Percentiles rank a stretch among this genome's conserved stretches.
These are phyloP conservation scores for Jatropha curcas DNA, from an alignment of 345 rosid species.

Conservation along the genomic window DNA sequence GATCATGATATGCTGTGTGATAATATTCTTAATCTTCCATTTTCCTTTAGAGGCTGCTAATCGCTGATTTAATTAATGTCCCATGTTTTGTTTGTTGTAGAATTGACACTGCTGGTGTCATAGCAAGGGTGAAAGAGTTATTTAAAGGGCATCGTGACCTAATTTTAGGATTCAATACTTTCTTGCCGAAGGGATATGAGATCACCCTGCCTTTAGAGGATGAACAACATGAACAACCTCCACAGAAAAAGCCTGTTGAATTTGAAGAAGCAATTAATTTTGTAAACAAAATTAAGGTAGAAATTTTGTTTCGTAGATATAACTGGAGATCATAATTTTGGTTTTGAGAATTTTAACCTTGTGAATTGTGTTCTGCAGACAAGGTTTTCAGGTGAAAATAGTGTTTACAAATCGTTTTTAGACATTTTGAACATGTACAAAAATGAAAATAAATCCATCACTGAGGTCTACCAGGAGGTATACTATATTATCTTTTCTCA, in stretches of 20 bases:
- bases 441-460: slow-evolving; percentile 36
- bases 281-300: slow-evolving; percentile 41
- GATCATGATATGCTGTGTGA: slow-evolving; percentile 3
- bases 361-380: slow-evolving; percentile 29
- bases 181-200: slow-evolving; percentile 40
- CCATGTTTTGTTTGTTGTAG: slow-evolving; percentile 14
- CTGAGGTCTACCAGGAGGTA: slow-evolving; percentile 41
- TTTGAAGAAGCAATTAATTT: slow-evolving; percentile 41
- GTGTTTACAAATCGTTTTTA: slow-evolving; percentile 32
- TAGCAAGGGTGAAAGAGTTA: slow-evolving; percentile 38
- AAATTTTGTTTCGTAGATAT: neutral
- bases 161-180: slow-evolving; percentile 40
- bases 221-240: slow-evolving; percentile 30
- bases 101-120: slow-evolving; percentile 39
- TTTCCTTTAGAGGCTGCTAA: neutral
- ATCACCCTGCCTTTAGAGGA: slow-evolving; percentile 36
- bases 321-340: neutral
- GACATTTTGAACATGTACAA: slow-evolving; percentile 39
- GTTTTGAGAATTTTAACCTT: neutral
- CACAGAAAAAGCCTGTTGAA: slow-evolving; percentile 38
- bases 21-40: neutral
- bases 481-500: slow-evolving; percentile 10
- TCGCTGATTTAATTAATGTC: neutral
- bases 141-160: slow-evolving; percentile 39
- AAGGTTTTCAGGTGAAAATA: slow-evolving; percentile 38